Conservation (phyloP, 768 basidiomycete genomes). For the Pleurotus citrinopileatus region DNA sequence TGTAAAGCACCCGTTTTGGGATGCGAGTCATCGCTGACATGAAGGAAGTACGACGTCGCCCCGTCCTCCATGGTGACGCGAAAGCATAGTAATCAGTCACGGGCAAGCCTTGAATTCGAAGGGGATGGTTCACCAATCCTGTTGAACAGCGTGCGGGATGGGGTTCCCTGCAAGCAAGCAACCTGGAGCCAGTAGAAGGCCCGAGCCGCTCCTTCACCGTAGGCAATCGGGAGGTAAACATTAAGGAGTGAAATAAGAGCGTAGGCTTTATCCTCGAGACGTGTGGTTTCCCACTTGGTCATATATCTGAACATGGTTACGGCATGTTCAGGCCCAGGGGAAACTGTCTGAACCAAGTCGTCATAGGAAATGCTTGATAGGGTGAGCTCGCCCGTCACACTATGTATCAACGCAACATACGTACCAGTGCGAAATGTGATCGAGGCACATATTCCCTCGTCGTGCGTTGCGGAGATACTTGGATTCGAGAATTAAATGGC, state of each 20-base stretch:
- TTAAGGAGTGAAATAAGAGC: neutral
- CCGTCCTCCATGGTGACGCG: too few relatives aligned
- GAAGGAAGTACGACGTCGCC: too few relatives aligned
- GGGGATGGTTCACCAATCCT: neutral
- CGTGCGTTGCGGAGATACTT: too few relatives aligned
- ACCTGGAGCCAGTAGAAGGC: slow-evolving; percentile 5
- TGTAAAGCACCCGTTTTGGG: too few relatives aligned
- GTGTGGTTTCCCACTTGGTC: neutral
- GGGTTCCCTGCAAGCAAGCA: neutral
- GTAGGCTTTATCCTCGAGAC: slow-evolving; percentile 2
- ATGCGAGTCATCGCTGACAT: too few relatives aligned
- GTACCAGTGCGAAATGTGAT: too few relatives aligned
- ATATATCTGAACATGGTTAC: neutral
- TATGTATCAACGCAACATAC: too few relatives aligned
- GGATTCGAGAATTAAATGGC: too few relatives aligned
- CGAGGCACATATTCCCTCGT: too few relatives aligned
- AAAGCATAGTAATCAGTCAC: too few relatives aligned
- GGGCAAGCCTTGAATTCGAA: neutral
- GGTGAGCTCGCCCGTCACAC: too few relatives aligned
- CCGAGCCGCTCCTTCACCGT: neutral
- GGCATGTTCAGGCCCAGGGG: neutral
- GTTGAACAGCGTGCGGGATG: neutral
- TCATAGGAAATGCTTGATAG: too few relatives aligned
- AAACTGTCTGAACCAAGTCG: neutral
- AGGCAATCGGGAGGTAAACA: neutral